A percentile compares a stretch with the other conserved stretches of the same genome.
Evolutionary conservation across 345 rosid genomes (phyloP).

Genomic region (Clausena lansium): DNA sequence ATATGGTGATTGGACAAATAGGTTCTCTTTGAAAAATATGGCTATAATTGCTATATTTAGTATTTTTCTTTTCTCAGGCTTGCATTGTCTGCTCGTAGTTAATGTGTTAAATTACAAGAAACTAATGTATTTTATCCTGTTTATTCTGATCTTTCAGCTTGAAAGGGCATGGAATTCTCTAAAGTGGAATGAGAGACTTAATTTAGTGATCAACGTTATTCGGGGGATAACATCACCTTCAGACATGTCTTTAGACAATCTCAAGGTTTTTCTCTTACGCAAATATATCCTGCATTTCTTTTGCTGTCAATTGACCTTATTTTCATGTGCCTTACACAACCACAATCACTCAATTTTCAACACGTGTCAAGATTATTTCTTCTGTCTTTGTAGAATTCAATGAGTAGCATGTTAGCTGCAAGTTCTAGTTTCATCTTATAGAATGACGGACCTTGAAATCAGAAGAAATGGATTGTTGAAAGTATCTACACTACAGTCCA

Average conservation of each 20-base stretch:
- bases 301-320: neutral
- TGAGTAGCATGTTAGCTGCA: neutral
- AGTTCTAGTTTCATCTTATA: neutral
- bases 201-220: slow-evolving; percentile 44
- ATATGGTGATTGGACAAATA: neutral
- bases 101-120: neutral
- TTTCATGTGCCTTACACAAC: neutral
- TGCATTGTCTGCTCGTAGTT: neutral
- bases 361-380: neutral
- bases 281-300: too few relatives aligned
- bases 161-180: slow-evolving; percentile 81
- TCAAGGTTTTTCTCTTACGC: slow-evolving; percentile 36
- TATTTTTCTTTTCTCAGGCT: neutral
- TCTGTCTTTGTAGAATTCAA: neutral
- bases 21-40: neutral
- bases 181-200: slow-evolving; percentile 53
- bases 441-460: neutral
- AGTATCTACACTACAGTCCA: too few relatives aligned
- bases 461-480: neutral
- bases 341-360: neutral
- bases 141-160: slow-evolving; percentile 38
- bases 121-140: neutral
- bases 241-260: slow-evolving; percentile 27
- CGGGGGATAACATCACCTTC: slow-evolving; percentile 62
- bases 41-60: neutral